phyloP scores from a whole-genome alignment of 2,329 filamentous ascomycete genomes.

The Fusarium nanum region DNA sequence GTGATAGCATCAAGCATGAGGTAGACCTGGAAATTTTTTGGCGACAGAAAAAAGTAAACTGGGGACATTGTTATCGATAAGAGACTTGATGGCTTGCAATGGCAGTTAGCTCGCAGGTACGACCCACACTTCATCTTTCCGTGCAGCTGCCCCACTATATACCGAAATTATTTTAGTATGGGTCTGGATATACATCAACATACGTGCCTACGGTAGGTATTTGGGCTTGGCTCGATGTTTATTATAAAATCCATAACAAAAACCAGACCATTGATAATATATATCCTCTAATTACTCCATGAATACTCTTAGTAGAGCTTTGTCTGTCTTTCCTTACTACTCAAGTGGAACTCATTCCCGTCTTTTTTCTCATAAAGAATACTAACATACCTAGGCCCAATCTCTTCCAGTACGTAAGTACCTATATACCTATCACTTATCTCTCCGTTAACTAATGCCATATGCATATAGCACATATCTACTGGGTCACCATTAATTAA shows the following conservation, averaged over 20 bases:
- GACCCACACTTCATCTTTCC: background rate
- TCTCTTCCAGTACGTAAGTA: background rate
- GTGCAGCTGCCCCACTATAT: background rate
- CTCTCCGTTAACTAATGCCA: background rate
- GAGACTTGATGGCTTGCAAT: background rate
- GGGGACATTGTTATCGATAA: conserved; percentile 51
- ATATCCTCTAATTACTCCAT: background rate
- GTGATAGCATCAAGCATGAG: conserved; percentile 39
- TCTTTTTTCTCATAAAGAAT: background rate
- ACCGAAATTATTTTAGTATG: background rate
- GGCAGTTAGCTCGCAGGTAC: background rate
- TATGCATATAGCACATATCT: background rate
- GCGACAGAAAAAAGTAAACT: conserved; percentile 38
- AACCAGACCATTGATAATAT: background rate
- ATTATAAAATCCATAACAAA: background rate
- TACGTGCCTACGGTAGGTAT: background rate
- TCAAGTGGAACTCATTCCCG: background rate
- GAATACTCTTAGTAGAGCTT: background rate
- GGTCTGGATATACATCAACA: background rate
- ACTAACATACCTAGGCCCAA: background rate
- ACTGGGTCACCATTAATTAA: background rate
- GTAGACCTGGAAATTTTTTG: conserved; percentile 49
- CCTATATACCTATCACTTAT: background rate
- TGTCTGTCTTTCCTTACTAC: background rate
- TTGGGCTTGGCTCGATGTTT: background rate